Evolutionary conservation across 257 asterid genomes (phyloP), one percentile per base, ranked within the genome.

Genomic region (Parsonsia alboflavescens): DNA sequence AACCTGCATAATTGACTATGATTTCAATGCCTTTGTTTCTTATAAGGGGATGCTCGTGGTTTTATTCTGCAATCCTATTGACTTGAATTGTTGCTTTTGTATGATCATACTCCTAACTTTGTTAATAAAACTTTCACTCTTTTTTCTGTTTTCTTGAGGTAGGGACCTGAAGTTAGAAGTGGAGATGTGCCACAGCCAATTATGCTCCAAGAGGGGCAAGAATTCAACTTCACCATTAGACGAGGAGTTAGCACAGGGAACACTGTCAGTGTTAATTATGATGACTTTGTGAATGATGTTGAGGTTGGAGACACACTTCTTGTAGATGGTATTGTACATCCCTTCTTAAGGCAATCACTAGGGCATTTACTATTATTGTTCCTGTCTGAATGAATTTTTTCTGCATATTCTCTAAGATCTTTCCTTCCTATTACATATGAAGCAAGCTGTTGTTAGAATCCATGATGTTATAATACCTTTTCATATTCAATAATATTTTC

Each of bases 151-250:
- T 8, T 19, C 30, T 65, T 36, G 17, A 36, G 39, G 70, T 75
- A 95, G 99, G 99, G 99, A 80, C 98, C 99, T 57, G 99, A 94
- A 89, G 99, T 94, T 74, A 89, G 99, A 86, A 94, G 99, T 83
- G 99, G 99, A 68, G 99, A 94, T 69, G 85, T 94, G 76, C 89
- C 97, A 49, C 79, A 87, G 75, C 96, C 99, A 61, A 87, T 94
- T 54, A 73, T 84, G 66, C 96, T 94, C 65, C 76, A 90, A 80
- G 96, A 94, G 85, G 99, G 99, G 58, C 98, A 94, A 83, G 95
- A 90, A 75, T 94, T 94, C 85, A 92, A 87, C 79, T 92, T 94
- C 84, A 90, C 98, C 74, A 94, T 89, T 76, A 84, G 80, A 82
- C 86, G 97, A 85, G 97, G 97, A 79, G 89, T 94, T 79, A 79